Evolutionary conservation across 192 early-diverging fungal genomes (phyloP), one percentile per base, ranked within the genome.

Genomic region (Radiomyces spectabilis): DNA sequence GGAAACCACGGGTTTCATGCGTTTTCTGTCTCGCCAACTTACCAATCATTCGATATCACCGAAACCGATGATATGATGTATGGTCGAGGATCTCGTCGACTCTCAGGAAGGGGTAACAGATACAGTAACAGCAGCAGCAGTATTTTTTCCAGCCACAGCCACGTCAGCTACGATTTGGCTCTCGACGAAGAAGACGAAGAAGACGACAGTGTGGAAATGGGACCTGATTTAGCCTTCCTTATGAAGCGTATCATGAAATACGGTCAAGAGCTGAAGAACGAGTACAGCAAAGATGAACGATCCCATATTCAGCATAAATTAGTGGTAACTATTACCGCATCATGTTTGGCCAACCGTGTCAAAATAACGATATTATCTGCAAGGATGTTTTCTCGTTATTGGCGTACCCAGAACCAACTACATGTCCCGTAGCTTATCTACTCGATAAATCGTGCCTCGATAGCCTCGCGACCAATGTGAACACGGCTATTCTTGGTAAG

Each of bases 381-480:
- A 65, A 80, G 62, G 78, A 85, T 40, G 65, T 81, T 2, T 88
- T 91, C 54, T 82, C 87, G 8, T 66, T 91, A 24, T 63, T 89
- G 22, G 85, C 88, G 1, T 89, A 91, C 41, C 53, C 77, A 9
- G 79, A 90, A 27, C 72, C 80, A 9, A 40, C 31, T 18, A 63
- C 59, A 37, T 77, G 76, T 53, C 68, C 67, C 18, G 58, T 81
- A 19, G 55, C 71, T 13, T 65, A 72, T 51, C 55, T 84, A 43
- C 63, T 86, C 9, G 78, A 83, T 43, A 60, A 71, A 5, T 53
- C 57, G 22, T 70, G 65, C 4, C 75, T 87, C 16, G 69, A 79
- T 51, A 61, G 72, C 8, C 63, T 92, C 33, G 87, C 86, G 5
- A 71, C 68, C 32, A 68, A 77, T 15, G 69, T 91, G 7, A 89